phyloP scores from a whole-genome alignment of 2,329 filamentous ascomycete genomes.

The Neopestalotiopsis sp. region DNA sequence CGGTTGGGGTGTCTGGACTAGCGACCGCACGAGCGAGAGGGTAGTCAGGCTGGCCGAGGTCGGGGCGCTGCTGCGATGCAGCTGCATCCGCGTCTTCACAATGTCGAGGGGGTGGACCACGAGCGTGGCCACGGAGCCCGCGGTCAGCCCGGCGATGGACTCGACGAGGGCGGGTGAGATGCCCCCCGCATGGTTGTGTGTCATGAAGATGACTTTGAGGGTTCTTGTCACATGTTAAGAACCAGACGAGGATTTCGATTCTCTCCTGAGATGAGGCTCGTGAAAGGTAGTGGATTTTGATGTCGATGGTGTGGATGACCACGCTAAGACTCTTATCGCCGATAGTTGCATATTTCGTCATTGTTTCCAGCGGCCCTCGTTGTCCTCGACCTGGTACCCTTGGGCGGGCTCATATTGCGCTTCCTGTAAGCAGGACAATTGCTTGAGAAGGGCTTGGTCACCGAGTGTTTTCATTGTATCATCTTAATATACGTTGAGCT shows the following conservation, averaged over 20 bases:
- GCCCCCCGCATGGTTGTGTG: constrained; percentile 51
- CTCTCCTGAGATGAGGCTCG: neutral
- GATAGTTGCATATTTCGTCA: constrained; percentile 23
- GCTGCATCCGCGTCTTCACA: constrained; percentile 93
- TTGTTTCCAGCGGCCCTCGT: neutral
- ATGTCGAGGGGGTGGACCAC: constrained; percentile 92
- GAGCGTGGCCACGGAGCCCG: constrained; percentile 85
- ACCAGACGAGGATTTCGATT: neutral
- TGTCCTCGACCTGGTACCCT: too few relatives aligned
- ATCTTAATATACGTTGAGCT: too few relatives aligned
- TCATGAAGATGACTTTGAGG: constrained; percentile 21
- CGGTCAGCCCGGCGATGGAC: constrained; percentile 86
- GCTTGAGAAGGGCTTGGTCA: too few relatives aligned
- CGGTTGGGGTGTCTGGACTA: constrained; percentile 58
- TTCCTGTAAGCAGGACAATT: too few relatives aligned
- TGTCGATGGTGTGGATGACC: neutral
- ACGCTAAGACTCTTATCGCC: constrained; percentile 19
- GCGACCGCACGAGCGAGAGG: constrained; percentile 56
- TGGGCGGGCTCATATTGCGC: neutral
- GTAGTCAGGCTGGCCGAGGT: constrained; percentile 50
- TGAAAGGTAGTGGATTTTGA: constrained; percentile 1
- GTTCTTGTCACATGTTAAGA: constrained; percentile 19
- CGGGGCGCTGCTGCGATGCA: constrained; percentile 54
- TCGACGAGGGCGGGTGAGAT: constrained; percentile 82
- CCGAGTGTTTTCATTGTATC: too few relatives aligned